Percentiles rank a stretch among this genome's conserved stretches.
These are phyloP conservation scores for Mycena rebaudengoi DNA, from an alignment of 768 basidiomycete genomes.

Conservation along the genomic window DNA sequence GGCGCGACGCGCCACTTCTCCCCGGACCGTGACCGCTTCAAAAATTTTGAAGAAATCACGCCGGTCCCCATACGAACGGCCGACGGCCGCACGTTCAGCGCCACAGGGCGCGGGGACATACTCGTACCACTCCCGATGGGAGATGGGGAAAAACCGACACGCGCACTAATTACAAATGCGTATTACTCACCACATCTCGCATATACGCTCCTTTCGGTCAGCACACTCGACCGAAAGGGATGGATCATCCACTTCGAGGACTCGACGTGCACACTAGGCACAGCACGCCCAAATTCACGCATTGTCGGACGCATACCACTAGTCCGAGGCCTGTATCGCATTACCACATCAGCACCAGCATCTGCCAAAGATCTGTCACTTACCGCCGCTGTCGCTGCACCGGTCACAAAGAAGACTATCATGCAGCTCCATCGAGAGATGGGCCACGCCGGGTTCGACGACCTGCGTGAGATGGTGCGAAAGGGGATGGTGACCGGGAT, in stretches of 20 bases:
- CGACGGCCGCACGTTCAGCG: neutral
- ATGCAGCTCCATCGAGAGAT: slow-evolving; percentile 41
- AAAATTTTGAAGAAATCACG: neutral
- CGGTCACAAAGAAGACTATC: slow-evolving; percentile 29
- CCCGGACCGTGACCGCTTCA: neutral
- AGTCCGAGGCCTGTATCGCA: slow-evolving; percentile 34
- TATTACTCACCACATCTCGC: neutral
- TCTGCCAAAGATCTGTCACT: neutral
- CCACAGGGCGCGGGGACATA: neutral
- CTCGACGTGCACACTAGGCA: neutral
- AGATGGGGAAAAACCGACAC: neutral
- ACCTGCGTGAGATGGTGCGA: slow-evolving; percentile 33
- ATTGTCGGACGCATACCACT: slow-evolving; percentile 30
- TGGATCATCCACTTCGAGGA: slow-evolving; percentile 5
- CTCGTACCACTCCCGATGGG: neutral
- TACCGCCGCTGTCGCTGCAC: slow-evolving; percentile 7
- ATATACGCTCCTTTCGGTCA: too few relatives aligned
- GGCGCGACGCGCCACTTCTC: neutral
- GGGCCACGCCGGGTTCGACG: slow-evolving; percentile 42
- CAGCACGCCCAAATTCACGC: neutral
- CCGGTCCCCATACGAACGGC: neutral
- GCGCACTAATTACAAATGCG: neutral
- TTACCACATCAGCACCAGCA: slow-evolving; percentile 1
- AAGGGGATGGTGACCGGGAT: slow-evolving; percentile 40
- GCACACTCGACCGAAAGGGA: neutral